A percentile compares a stretch with the other conserved stretches of the same genome.
These are phyloP conservation scores for Apiosordaria backusii DNA, from an alignment of 495 filamentous ascomycete genomes.

Conservation along the genomic window DNA sequence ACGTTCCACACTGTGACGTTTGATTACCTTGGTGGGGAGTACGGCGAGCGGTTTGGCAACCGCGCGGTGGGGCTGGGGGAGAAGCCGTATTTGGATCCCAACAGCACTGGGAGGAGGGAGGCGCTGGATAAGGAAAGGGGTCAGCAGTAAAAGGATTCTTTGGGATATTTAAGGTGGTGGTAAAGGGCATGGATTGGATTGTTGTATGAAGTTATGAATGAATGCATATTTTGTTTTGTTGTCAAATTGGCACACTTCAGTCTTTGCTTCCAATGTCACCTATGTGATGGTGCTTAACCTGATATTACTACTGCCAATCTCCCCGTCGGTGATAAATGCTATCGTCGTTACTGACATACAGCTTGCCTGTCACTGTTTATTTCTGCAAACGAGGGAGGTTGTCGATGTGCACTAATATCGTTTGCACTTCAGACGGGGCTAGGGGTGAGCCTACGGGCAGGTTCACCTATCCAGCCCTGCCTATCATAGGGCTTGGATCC, in stretches of 20 bases:
- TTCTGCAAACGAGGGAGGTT: too few relatives aligned
- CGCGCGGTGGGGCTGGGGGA: slow-evolving; percentile 63
- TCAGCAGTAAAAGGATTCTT: background rate
- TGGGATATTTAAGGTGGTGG: background rate
- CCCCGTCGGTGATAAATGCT: too few relatives aligned
- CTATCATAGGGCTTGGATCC: background rate
- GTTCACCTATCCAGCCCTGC: background rate
- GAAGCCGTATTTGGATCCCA: slow-evolving; percentile 59
- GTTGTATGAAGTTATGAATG: background rate
- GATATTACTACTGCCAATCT: too few relatives aligned
- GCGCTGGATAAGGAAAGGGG: slow-evolving; percentile 34
- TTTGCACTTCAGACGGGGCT: background rate
- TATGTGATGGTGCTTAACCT: too few relatives aligned
- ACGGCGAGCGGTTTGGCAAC: slow-evolving; percentile 58
- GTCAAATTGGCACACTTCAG: too few relatives aligned
- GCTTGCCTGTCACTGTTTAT: too few relatives aligned
- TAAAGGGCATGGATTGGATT: background rate
- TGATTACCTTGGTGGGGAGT: slow-evolving; percentile 54
- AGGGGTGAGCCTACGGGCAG: background rate
- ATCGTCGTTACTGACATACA: too few relatives aligned
- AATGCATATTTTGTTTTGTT: background rate
- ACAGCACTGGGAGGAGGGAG: slow-evolving; percentile 55
- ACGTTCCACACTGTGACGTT: slow-evolving; percentile 66
- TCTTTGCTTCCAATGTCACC: too few relatives aligned
- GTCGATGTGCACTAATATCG: too few relatives aligned